Base-by-base conservation (phyloP, 345 rosid genomes). In the Clarkia xantiana region DNA sequence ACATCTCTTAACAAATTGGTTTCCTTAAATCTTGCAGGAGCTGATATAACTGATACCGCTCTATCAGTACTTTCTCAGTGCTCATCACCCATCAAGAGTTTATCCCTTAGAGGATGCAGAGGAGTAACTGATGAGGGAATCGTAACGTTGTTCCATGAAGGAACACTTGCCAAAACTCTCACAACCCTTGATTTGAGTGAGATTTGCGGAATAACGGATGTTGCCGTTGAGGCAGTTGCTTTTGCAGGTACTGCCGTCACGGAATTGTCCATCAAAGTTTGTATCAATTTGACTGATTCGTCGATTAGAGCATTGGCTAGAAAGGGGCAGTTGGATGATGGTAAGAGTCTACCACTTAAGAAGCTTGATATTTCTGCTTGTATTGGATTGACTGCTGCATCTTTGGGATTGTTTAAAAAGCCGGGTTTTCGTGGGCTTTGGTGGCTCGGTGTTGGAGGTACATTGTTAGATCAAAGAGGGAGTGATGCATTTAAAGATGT, bases 41-140 rank as follows among this genome's bases (percentile, higher is more conserved):
- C 82, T 44, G 82, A 77, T 72, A 49, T 83, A 48, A 79, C 93
- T 2, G 87, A 79, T 54, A 49, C 41, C 45, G 87, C 84, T 25
- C 64, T 83, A 70, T 64, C 49, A 4, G 47, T 51, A 42, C 78
- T 77, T 19, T 60, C 78, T 57, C 63, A 71, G 42, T 72, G 73
- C 11, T 68, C 62, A 62, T 51, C 72, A 14, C 80, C 77, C 38
- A 75, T 83, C 54, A 48, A 50, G 7, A 68, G 53, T 56, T 53
- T 82, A 45, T 73, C 70, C 45, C 80, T 82, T 47, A 73, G 82
- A 52, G 77, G 82, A 52, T 82, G 93, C 57, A 77, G 63, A 73
- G 65, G 86, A 62, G 69, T 82, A 57, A 69, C 82, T 17, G 86
- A 82, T 61, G 67, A 64, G 67, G 93, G 93, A 63, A 62, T 83